Conservation (phyloP, 768 basidiomycete genomes). For the Harrya chromipes region DNA sequence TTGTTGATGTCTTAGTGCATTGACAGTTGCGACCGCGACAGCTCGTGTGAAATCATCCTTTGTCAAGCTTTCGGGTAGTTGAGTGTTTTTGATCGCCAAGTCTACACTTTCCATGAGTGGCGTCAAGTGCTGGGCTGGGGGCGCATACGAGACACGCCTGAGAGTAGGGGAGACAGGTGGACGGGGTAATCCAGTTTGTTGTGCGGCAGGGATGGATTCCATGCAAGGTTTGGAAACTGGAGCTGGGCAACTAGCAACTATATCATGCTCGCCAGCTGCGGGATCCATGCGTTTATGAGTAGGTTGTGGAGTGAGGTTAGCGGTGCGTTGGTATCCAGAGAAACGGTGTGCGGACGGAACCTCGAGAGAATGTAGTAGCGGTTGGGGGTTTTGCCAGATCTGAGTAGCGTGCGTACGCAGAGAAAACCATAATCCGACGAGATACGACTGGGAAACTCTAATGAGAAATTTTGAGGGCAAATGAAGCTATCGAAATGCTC, state of each 20-base stretch:
- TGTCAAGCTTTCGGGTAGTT: conserved; percentile 62
- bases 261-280: conserved; percentile 31
- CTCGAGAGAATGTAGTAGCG: conserved; percentile 67
- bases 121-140: conserved; percentile 39
- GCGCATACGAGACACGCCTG: conserved; percentile 58
- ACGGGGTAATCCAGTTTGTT: conserved; percentile 13
- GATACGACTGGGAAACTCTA: conserved; percentile 67
- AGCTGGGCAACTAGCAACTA: conserved; percentile 38
- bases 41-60: conserved; percentile 91
- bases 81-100: conserved; percentile 62
- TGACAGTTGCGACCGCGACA: conserved; percentile 92
- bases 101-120: conserved; percentile 80
- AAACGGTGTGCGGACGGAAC: conserved; percentile 50
- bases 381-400: conserved; percentile 98
- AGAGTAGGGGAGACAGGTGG: conserved; percentile 42
- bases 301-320: conserved; percentile 8
- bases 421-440: conserved; percentile 98
- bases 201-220: conserved; percentile 21
- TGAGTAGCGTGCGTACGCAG: conserved; percentile 96
- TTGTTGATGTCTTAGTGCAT: conserved; percentile 81
- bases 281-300: conserved; percentile 45
- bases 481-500: conserved; percentile 33
- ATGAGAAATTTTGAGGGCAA: conserved; percentile 5
- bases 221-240: conserved; percentile 29
- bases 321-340: conserved; percentile 61